Evolutionary conservation across 2,329 filamentous ascomycete genomes (phyloP).

Genomic region (Arthrobotrys sinensis): DNA sequence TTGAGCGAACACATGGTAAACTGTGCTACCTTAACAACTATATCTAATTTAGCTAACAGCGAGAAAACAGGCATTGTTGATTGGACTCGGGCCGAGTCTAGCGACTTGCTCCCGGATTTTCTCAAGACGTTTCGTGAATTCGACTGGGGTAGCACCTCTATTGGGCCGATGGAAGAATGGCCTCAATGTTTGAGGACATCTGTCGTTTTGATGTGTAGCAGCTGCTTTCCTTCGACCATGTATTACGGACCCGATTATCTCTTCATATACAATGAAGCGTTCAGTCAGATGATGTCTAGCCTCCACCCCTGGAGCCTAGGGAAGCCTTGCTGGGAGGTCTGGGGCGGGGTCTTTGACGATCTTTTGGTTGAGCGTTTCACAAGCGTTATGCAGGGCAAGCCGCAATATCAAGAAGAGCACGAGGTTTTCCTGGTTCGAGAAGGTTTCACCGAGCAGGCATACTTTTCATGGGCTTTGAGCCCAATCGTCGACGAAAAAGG

Average conservation of each 20-base stretch:
- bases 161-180: conserved; percentile 84
- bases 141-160: conserved; percentile 80
- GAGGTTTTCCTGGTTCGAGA: conserved; percentile 80
- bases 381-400: conserved; percentile 77
- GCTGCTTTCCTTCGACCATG: conserved; percentile 82
- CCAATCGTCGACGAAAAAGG: conserved; percentile 60
- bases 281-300: conserved; percentile 78
- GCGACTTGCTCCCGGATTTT: conserved; percentile 77
- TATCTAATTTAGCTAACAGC: not conserved
- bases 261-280: conserved; percentile 81
- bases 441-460: conserved; percentile 67
- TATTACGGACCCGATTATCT: conserved; percentile 80
- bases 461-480: conserved; percentile 62
- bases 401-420: conserved; percentile 85
- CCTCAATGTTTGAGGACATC: conserved; percentile 79
- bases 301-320: conserved; percentile 84
- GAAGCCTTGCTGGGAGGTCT: conserved; percentile 78
- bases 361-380: conserved; percentile 71
- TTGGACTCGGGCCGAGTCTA: conserved; percentile 81
- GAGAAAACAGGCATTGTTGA: conserved; percentile 74
- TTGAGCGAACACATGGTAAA: conserved; percentile 37
- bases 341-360: conserved; percentile 77
- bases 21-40: not conserved
- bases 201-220: conserved; percentile 80
- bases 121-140: conserved; percentile 80